These are phyloP conservation scores for Boehmeria nivea DNA, from an alignment of 306 rosid genomes.

Conservation along the genomic window DNA sequence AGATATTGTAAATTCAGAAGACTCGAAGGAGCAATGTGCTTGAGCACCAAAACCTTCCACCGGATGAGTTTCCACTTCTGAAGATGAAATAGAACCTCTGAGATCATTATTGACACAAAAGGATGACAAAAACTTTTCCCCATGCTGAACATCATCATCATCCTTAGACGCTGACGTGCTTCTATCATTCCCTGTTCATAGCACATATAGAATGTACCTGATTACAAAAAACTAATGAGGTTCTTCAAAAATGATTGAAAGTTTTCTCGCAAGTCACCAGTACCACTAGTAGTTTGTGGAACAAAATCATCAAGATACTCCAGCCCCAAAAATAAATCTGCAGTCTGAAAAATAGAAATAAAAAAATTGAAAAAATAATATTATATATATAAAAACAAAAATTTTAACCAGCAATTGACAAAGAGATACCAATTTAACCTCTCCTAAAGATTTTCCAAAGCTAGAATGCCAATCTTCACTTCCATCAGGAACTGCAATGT, in stretches of 20 bases:
- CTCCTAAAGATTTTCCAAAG: conserved; percentile 37
- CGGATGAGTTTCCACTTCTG: conserved; percentile 25
- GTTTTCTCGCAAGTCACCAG: conserved; percentile 25
- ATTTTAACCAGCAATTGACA: not conserved
- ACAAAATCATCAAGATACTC: conserved; percentile 52
- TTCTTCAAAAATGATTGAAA: not conserved
- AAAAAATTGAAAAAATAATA: conserved; percentile 16
- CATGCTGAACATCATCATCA: not conserved
- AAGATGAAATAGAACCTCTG: conserved; percentile 11
- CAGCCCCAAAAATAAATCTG: conserved; percentile 49
- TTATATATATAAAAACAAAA: conserved; percentile 2
- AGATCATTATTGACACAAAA: conserved; percentile 17
- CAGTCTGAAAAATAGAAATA: conserved; percentile 37
- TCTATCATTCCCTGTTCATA: not conserved
- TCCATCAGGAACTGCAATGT: conserved; percentile 29
- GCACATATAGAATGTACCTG: not conserved
- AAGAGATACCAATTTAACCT: conserved; percentile 36
- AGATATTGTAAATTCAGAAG: conserved; percentile 19
- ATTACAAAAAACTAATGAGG: not conserved
- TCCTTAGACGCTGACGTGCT: conserved; percentile 1
- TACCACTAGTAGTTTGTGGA: conserved; percentile 32
- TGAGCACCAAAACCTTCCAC: conserved; percentile 29
- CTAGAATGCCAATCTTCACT: conserved; percentile 33
- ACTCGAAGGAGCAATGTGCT: conserved; percentile 15
- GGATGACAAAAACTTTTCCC: conserved; percentile 17